phyloP scores from a whole-genome alignment of 164 flowering plant genomes.

The Nymphaea thermarum region DNA sequence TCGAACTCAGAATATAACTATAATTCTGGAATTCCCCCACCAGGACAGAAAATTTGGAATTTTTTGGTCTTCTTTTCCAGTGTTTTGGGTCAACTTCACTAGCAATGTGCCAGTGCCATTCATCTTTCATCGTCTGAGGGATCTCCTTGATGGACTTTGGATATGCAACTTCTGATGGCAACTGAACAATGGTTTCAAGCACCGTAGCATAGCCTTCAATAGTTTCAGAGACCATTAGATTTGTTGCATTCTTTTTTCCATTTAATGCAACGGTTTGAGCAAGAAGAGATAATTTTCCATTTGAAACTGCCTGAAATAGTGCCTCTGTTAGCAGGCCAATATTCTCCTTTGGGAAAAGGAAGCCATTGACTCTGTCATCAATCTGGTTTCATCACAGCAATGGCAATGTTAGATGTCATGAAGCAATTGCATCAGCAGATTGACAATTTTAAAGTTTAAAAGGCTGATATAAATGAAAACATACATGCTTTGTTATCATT shows the following conservation, averaged over 20 bases:
- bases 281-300: constrained; percentile 53
- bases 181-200: constrained; percentile 50
- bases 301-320: constrained; percentile 36
- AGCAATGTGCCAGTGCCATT: constrained; percentile 82
- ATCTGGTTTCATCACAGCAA: constrained; percentile 30
- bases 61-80: constrained; percentile 24
- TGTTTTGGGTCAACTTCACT: constrained; percentile 20
- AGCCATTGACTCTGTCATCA: constrained; percentile 81
- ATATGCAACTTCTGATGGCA: constrained; percentile 75
- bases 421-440: not conserved
- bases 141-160: constrained; percentile 43
- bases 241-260: constrained; percentile 54
- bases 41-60: constrained; percentile 31
- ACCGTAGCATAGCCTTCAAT: constrained; percentile 69
- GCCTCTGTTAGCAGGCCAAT: constrained; percentile 35
- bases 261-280: constrained; percentile 48
- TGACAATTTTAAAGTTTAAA: not conserved
- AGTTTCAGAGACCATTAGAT: constrained; percentile 59
- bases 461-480: constrained; percentile 11
- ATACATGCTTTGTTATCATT: constrained; percentile 70
- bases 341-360: constrained; percentile 73
- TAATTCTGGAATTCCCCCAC: constrained; percentile 40
- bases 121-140: constrained; percentile 32
- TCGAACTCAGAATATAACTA: constrained; percentile 13
- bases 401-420: not conserved